Percentiles rank a stretch among this genome's conserved stretches.
Conservation (phyloP, 371 early-diverging fungal species). For the Apophysomyces trapeziformis region DNA sequence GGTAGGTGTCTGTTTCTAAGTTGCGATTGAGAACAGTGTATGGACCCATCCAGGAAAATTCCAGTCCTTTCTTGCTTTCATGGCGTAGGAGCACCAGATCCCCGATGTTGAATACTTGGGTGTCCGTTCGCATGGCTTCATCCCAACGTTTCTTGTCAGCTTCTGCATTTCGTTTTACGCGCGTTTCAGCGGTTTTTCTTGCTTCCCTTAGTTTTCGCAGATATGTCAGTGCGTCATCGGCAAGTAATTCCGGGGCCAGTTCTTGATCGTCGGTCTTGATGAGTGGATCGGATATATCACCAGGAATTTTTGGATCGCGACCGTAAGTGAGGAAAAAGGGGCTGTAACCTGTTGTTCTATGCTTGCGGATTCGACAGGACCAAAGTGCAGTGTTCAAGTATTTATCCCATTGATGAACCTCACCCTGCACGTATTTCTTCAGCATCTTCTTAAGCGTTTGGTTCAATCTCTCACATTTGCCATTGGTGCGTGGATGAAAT, state of each 20-base stretch:
- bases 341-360: not conserved
- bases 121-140: slow-evolving; percentile 3
- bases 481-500: slow-evolving; percentile 21
- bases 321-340: not conserved
- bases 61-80: slow-evolving; percentile 15
- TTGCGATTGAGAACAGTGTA: not conserved
- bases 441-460: slow-evolving; percentile 11
- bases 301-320: slow-evolving; percentile 1
- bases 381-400: slow-evolving; percentile 18
- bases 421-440: slow-evolving; percentile 14
- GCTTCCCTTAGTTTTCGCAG: not conserved
- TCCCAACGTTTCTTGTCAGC: slow-evolving; percentile 31
- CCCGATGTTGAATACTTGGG: slow-evolving; percentile 15
- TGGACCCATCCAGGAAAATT: slow-evolving; percentile 18
- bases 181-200: slow-evolving; percentile 18
- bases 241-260: no score
- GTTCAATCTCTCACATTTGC: slow-evolving; percentile 30
- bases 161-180: slow-evolving; percentile 11
- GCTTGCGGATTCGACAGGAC: slow-evolving; percentile 13
- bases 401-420: slow-evolving; percentile 15
- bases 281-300: not conserved
- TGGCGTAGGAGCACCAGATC: slow-evolving; percentile 18
- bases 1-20: slow-evolving; percentile 3
- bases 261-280: no score
- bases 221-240: no score